phyloP scores from a whole-genome alignment of 2,329 filamentous ascomycete species.

The Orbilia brochopaga region DNA sequence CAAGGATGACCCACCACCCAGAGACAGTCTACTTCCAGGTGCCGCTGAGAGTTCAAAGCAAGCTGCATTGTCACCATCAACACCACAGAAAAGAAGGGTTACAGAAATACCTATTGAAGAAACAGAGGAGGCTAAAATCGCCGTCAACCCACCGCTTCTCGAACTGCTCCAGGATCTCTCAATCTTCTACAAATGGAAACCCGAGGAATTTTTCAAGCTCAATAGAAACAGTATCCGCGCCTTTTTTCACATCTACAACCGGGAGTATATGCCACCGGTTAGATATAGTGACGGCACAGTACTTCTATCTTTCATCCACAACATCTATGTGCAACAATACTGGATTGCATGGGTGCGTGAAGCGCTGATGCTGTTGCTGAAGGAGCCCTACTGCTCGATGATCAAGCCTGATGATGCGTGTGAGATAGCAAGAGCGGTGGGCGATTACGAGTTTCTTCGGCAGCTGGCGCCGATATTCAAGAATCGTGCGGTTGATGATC shows the following conservation, averaged over 20 bases:
- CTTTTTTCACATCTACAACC: slow-evolving; percentile 21
- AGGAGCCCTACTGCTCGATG: background rate
- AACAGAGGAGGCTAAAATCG: too few relatives aligned
- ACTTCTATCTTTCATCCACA: background rate
- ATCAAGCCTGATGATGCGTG: background rate
- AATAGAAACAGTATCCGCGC: slow-evolving; percentile 2
- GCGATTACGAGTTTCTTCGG: slow-evolving; percentile 20
- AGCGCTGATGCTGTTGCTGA: slow-evolving; percentile 5
- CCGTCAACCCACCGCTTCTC: too few relatives aligned
- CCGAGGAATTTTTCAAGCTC: slow-evolving; percentile 2
- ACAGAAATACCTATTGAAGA: too few relatives aligned
- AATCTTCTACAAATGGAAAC: slow-evolving; percentile 19
- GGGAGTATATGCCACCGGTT: background rate
- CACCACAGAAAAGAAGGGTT: background rate
- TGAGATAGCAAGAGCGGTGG: background rate
- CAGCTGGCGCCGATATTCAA: slow-evolving; percentile 21
- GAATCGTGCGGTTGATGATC: background rate
- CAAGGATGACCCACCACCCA: too few relatives aligned
- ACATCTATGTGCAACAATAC: slow-evolving; percentile 19
- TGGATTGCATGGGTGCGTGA: slow-evolving; percentile 31
- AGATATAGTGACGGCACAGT: background rate
- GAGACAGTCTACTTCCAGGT: too few relatives aligned
- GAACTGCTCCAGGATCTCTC: background rate
- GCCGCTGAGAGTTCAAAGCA: too few relatives aligned
- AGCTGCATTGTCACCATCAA: too few relatives aligned